Conservation (phyloP, 2,329 filamentous ascomycete genomes). For the Dactylellina cionopaga region DNA sequence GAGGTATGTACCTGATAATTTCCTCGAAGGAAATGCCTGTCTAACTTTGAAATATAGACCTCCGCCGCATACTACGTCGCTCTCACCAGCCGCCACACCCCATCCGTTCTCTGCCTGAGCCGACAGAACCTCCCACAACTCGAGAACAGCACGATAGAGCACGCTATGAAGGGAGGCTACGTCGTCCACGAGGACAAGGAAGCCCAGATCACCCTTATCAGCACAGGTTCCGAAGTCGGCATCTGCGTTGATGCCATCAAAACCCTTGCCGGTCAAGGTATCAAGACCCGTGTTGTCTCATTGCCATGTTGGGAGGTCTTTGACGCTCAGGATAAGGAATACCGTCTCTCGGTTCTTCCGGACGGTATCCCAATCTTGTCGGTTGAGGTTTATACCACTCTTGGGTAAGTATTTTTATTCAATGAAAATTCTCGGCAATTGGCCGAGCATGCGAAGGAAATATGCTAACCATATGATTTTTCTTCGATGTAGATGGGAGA, state of each 20-base stretch:
- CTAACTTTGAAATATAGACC: slow-evolving; percentile 78
- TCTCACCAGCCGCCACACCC: slow-evolving; percentile 86
- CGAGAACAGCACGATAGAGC: slow-evolving; percentile 89
- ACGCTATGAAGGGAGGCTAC: slow-evolving; percentile 94
- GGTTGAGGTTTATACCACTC: slow-evolving; percentile 95
- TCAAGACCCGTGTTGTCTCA: slow-evolving; percentile 91
- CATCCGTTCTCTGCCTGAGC: slow-evolving; percentile 91
- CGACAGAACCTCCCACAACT: slow-evolving; percentile 98
- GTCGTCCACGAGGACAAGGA: slow-evolving; percentile 84
- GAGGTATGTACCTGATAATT: slow-evolving; percentile 33
- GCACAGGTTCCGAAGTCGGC: slow-evolving; percentile 94
- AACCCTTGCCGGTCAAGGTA: slow-evolving; percentile 83
- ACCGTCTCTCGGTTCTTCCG: slow-evolving; percentile 89
- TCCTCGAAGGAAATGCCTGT: background rate
- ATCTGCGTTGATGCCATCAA: slow-evolving; percentile 94
- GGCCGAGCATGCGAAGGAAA: slow-evolving; percentile 11
- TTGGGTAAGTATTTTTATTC: slow-evolving; percentile 64
- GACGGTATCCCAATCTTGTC: slow-evolving; percentile 93
- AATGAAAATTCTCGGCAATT: background rate
- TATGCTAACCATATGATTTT: slow-evolving; percentile 1
- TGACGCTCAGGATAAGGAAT: slow-evolving; percentile 91
- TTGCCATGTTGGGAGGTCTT: slow-evolving; percentile 98
- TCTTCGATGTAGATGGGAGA: slow-evolving; percentile 76
- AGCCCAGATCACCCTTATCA: slow-evolving; percentile 87
- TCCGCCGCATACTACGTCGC: slow-evolving; percentile 97